Base-by-base conservation (phyloP, 2,329 filamentous ascomycete species). In the Fusarium tjaetaba region DNA sequence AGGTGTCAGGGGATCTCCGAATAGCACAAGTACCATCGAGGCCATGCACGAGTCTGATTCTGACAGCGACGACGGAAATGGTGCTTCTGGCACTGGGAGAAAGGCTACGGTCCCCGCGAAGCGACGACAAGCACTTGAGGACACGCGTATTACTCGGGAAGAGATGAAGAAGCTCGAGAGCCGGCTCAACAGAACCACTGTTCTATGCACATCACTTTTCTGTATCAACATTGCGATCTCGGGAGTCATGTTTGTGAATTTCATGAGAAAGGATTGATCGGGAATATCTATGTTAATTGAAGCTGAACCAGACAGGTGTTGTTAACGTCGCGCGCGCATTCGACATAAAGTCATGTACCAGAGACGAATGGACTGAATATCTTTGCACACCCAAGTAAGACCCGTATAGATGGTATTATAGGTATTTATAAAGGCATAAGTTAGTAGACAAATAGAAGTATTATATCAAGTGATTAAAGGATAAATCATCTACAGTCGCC, bases 11-110 rank as follows among this genome's bases (percentile, higher is more conserved):
- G 11, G 11, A 52, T 52, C n/a, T 36, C 8, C 9, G 10, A 4
- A 26, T 8, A 22, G 14, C 34, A 10, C 7, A 5, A 18, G 14
- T 5, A 28, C 13, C 2, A 3, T 13, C 24, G 2, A 13, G 2
- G 7, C 1, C 11, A 28, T 20, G 10, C 10, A n/a, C 16, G 20
- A 7, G 14, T 22, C 6, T 1, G 24, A 13, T 11, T 2, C 1
- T 9, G 14, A 39, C 2, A 28, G 20, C 7, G 24, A 16, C 18
- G 14, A 13, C 10, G 34, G 22, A 0, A 9, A 11, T 1, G 9
- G 2, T 3, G 2, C 1, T 1, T 0, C 4, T 26, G 8, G 20
- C 2, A 20, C 5, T 18, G 22, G 5, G 0, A 38, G 1, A 8
- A 26, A n/a, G 7, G 3, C 2, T 38, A 1, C 2, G 0, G 10